Evolutionary conservation across 306 rosid species (phyloP).

Genomic region (Echinosophora koreensis): DNA sequence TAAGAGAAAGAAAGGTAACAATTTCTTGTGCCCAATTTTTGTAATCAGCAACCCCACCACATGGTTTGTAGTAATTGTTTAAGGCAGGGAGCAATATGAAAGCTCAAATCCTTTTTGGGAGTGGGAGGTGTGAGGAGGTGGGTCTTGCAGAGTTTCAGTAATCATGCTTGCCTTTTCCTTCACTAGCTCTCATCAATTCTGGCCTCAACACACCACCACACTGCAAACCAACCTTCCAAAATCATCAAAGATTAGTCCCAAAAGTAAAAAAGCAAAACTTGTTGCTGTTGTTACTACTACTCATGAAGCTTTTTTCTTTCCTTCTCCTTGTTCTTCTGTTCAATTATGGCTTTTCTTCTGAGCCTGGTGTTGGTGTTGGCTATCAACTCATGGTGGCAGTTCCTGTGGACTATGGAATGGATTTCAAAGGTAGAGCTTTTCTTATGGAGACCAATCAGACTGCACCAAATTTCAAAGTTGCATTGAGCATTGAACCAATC

Average conservation of each 20-base stretch:
- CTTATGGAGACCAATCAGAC: slow-evolving; percentile 55
- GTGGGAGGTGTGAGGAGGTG: slow-evolving; percentile 61
- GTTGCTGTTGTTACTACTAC: slow-evolving; percentile 17
- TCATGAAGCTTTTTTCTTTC: slow-evolving; percentile 64
- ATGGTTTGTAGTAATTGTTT: slow-evolving; percentile 39
- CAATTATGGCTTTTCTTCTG: slow-evolving; percentile 58
- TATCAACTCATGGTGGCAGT: slow-evolving; percentile 61
- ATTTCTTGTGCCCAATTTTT: slow-evolving; percentile 9
- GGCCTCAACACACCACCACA: slow-evolving; percentile 48
- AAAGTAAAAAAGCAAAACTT: slow-evolving; percentile 40
- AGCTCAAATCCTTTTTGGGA: slow-evolving; percentile 57
- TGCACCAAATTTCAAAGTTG: slow-evolving; percentile 69
- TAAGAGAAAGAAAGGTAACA: slow-evolving; percentile 32
- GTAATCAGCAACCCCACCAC: slow-evolving; percentile 56
- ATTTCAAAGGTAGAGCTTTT: slow-evolving; percentile 75
- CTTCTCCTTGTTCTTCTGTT: slow-evolving; percentile 51
- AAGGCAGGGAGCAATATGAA: slow-evolving; percentile 51
- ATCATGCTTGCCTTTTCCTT: slow-evolving; percentile 57
- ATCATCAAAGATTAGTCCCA: slow-evolving; percentile 21
- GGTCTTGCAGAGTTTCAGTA: slow-evolving; percentile 51
- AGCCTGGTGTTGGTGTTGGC: slow-evolving; percentile 57
- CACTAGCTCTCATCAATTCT: slow-evolving; percentile 51
- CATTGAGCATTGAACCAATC: slow-evolving; percentile 71
- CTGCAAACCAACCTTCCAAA: slow-evolving; percentile 52
- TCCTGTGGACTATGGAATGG: slow-evolving; percentile 59